These are phyloP conservation scores for Quercus robur DNA, from an alignment of 306 rosid species.

Conservation along the genomic window DNA sequence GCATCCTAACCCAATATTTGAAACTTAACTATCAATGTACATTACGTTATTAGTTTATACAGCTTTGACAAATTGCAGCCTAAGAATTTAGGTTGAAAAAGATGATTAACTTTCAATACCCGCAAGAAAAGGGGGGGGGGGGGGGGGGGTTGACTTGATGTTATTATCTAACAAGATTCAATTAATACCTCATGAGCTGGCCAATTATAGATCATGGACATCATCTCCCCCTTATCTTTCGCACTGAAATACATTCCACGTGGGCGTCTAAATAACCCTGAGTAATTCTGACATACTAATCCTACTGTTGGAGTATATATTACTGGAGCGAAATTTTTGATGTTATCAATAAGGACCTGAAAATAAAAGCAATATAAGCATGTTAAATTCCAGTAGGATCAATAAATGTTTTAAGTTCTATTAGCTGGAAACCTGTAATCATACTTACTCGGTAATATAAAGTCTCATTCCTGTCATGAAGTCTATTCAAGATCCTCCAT, in stretches of 20 bases:
- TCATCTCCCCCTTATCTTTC: slow-evolving; percentile 98
- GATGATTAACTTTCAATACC: neutral
- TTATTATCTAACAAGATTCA: slow-evolving; percentile 10
- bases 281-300: slow-evolving; percentile 93
- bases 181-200: slow-evolving; percentile 67
- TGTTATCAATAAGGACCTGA: slow-evolving; percentile 94
- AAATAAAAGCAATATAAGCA: slow-evolving; percentile 17
- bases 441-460: slow-evolving; percentile 87
- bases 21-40: neutral
- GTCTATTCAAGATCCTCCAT: slow-evolving; percentile 96
- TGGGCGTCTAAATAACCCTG: slow-evolving; percentile 93
- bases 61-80: slow-evolving; percentile 6
- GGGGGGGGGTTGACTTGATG: slow-evolving; percentile 5
- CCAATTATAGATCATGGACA: slow-evolving; percentile 99
- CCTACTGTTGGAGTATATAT: slow-evolving; percentile 99
- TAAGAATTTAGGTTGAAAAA: neutral
- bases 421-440: slow-evolving; percentile 11
- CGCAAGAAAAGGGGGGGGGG: neutral
- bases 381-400: slow-evolving; percentile 13
- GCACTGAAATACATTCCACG: slow-evolving; percentile 99
- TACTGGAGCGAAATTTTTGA: slow-evolving; percentile 86
- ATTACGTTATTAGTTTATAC: slow-evolving; percentile 1
- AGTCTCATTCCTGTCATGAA: slow-evolving; percentile 97
- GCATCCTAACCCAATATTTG: neutral
- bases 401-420: slow-evolving; percentile 13